Evolutionary conservation across 305 asterid species (phyloP).

Genomic region (Caryopteris hybrid): DNA sequence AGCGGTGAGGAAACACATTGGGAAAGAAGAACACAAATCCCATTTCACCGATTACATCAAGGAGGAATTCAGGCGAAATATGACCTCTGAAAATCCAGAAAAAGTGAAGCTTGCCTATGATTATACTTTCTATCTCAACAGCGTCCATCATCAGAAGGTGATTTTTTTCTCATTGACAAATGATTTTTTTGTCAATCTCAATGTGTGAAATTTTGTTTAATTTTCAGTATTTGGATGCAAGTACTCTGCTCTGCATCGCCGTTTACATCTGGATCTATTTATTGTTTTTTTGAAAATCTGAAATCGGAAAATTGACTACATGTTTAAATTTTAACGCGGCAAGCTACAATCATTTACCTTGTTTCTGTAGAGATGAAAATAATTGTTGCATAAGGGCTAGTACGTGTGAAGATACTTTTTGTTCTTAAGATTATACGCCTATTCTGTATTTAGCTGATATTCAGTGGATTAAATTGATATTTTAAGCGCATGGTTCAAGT

Average conservation of each 20-base stretch:
- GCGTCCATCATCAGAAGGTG: conserved; percentile 90
- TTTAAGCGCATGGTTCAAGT: background rate
- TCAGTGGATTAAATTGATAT: background rate
- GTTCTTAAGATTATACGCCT: background rate
- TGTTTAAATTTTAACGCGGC: background rate
- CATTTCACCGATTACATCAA: conserved; percentile 67
- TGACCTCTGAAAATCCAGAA: conserved; percentile 27
- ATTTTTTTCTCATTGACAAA: background rate
- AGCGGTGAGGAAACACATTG: conserved; percentile 63
- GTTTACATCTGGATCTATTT: background rate
- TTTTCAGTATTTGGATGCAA: background rate
- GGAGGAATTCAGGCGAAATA: conserved; percentile 51
- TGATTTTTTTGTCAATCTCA: background rate
- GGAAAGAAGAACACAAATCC: conserved; percentile 50
- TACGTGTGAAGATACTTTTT: background rate
- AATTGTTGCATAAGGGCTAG: background rate
- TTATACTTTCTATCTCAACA: conserved; percentile 63
- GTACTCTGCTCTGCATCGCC: too few species aligned
- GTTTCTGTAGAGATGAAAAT: too few species aligned
- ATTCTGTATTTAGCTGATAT: background rate
- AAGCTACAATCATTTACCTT: background rate
- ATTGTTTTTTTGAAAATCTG: too few species aligned
- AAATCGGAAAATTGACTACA: background rate
- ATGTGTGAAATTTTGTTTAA: background rate
- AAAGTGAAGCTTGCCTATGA: conserved; percentile 64